Base-by-base conservation (phyloP, 352 stramenopile species). In the Phytophthora podocarpi region DNA sequence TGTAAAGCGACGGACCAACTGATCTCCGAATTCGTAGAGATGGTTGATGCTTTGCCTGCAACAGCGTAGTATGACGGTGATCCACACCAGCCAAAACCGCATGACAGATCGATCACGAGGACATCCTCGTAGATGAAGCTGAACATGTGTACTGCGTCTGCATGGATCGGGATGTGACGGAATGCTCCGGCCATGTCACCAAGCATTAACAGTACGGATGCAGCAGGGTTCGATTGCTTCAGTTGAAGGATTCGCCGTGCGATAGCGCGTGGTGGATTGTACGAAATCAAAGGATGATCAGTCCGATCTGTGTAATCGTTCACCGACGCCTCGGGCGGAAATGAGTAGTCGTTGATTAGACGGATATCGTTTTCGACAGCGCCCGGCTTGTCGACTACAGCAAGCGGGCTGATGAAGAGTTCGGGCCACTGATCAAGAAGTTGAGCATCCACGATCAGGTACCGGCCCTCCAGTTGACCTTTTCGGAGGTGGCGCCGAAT, bases 151-250 rank as follows among this genome's bases (percentile, higher is more conserved):
- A 73, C 64, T 1, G 39, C 16, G 15, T 72, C 36, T 3, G 46
- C 53, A 31, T 58, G 31, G 5, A 78, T 45, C 6, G 65, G 52
- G 8, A 75, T 37, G 61, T 75, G 58, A 0, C 70, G 53, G n/a
- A 78, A 75, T 0, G 65, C 69, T n/a, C 60, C 57, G 0, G 67
- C 37, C 9, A 69, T 55, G 57, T 76, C 66, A 4, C 62, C 70
- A 9, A 65, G n/a, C 48, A 76, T 65, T 8, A 76, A 53, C 6
- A 47, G 20, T 4, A 46, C 20, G 21, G 0, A 30, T 47, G 47
- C 39, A 30, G 31, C 3, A 0, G 35, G 43, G 11, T 36, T 42
- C n/a, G n/a, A 47, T 6, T 28, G 2, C 21, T 46, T 49, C 1
- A 70, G 46, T 28, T 18, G n/a, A 30, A 56, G 26, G 9, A 60